Evolutionary conservation across 1,139 yeast species (phyloP).

Genomic region (Yamadazyma epiphylla): DNA sequence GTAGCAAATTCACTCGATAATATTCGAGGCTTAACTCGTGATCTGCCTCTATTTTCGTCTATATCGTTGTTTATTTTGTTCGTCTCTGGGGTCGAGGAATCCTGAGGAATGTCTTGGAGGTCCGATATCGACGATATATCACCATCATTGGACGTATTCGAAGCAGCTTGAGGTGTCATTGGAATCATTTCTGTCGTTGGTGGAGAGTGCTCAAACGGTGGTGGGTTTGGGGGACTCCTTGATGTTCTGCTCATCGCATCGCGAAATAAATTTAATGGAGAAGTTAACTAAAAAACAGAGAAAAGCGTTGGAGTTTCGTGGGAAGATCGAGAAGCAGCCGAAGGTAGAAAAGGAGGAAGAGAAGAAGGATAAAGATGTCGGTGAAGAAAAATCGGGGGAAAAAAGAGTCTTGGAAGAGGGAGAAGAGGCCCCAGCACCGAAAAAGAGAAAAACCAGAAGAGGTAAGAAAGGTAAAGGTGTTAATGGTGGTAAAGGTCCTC

Average conservation of each 20-base stretch:
- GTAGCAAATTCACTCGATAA: constrained; percentile 10
- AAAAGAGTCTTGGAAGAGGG: constrained; percentile 13
- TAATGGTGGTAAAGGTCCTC: constrained; percentile 52
- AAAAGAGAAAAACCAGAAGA: constrained; percentile 74
- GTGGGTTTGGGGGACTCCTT: neutral
- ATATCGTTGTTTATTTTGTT: too few relatives aligned
- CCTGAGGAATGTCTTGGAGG: too few relatives aligned
- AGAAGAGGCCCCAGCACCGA: constrained; percentile 35
- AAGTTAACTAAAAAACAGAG: constrained; percentile 69
- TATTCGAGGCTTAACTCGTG: constrained; percentile 16
- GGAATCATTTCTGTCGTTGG: too few relatives aligned
- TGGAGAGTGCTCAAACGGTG: neutral
- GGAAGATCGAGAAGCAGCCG: constrained; percentile 27
- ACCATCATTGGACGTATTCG: too few relatives aligned
- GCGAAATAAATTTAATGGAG: constrained; percentile 7
- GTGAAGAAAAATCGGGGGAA: constrained; percentile 15
- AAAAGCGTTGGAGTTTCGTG: constrained; percentile 70
- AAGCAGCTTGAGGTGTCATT: too few relatives aligned
- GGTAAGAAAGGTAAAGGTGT: constrained; percentile 66
- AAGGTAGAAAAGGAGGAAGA: constrained; percentile 26
- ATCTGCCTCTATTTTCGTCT: constrained; percentile 25
- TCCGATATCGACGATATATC: too few relatives aligned
- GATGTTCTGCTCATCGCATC: constrained; percentile 1
- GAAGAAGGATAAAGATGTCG: constrained; percentile 16
- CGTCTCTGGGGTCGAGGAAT: too few relatives aligned